These are phyloP conservation scores for Tuber aestivum DNA, from an alignment of 495 filamentous ascomycete genomes.

Conservation along the genomic window DNA sequence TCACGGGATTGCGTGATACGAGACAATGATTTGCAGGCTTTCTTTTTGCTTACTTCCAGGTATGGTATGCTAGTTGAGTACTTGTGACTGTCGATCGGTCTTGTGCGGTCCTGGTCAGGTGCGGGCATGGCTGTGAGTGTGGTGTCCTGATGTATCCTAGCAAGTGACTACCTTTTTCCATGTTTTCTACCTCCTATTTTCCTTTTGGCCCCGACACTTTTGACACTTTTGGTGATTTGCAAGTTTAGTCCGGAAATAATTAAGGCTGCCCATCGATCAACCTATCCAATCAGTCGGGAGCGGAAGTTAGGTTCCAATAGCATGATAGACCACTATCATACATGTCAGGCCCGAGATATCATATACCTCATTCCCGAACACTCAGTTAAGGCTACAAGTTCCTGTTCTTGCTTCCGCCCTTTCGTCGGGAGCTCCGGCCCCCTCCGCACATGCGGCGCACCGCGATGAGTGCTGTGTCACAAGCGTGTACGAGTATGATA, in stretches of 20 bases:
- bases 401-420: background rate
- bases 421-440: background rate
- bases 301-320: background rate
- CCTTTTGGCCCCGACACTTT: too few species aligned
- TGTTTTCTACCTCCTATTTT: too few species aligned
- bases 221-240: too few species aligned
- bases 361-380: background rate
- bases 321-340: too few species aligned
- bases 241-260: too few species aligned
- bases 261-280: too few species aligned
- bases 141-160: background rate
- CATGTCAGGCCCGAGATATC: background rate
- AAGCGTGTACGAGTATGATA: too few species aligned
- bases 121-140: background rate
- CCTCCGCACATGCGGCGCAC: background rate
- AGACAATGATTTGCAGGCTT: background rate
- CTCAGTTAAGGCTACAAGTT: background rate
- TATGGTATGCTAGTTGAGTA: background rate
- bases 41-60: background rate
- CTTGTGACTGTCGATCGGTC: background rate
- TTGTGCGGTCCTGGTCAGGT: background rate
- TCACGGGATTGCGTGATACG: conserved; percentile 3
- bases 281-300: background rate
- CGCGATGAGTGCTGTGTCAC: background rate
- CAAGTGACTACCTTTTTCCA: background rate